Conservation (phyloP, 2,329 filamentous ascomycete species). For the Aureobasidium namibiae region DNA sequence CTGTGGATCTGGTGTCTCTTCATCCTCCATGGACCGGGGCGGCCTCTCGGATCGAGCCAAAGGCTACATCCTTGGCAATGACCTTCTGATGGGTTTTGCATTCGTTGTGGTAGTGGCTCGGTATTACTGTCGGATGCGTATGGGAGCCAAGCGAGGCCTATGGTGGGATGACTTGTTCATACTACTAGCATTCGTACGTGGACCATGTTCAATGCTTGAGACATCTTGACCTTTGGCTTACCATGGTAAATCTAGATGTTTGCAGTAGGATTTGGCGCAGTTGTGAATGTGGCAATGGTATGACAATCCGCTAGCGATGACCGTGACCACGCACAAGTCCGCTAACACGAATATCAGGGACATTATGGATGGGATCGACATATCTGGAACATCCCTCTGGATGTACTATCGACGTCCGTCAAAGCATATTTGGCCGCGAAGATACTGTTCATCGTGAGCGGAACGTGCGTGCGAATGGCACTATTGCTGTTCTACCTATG, state of each 20-base stretch:
- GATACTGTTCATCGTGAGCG: slow-evolving; percentile 33
- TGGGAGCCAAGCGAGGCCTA: slow-evolving; percentile 2
- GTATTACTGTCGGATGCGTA: neutral
- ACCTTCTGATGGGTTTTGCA: slow-evolving; percentile 1
- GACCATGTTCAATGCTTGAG: neutral
- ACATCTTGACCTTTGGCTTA: neutral
- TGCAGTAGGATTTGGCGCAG: slow-evolving; percentile 30
- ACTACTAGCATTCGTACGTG: slow-evolving; percentile 29
- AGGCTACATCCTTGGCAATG: slow-evolving; percentile 9
- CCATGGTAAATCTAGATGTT: slow-evolving; percentile 23
- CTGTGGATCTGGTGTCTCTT: neutral
- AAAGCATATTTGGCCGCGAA: slow-evolving; percentile 37
- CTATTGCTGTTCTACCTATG: slow-evolving; percentile 40
- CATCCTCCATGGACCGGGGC: neutral
- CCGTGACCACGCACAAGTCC: neutral
- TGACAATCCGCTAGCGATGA: neutral
- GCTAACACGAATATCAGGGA: neutral
- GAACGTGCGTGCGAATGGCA: slow-evolving; percentile 37
- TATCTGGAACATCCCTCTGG: slow-evolving; percentile 31
- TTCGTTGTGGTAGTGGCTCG: neutral
- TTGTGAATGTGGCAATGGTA: slow-evolving; percentile 34
- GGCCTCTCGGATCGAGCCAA: slow-evolving; percentile 7
- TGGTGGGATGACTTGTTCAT: slow-evolving; percentile 34
- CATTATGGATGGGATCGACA: slow-evolving; percentile 37
- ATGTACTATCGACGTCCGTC: slow-evolving; percentile 19